phyloP scores from a whole-genome alignment of 805 yeast genomes.

The Ogataea trehaloabstinens region DNA sequence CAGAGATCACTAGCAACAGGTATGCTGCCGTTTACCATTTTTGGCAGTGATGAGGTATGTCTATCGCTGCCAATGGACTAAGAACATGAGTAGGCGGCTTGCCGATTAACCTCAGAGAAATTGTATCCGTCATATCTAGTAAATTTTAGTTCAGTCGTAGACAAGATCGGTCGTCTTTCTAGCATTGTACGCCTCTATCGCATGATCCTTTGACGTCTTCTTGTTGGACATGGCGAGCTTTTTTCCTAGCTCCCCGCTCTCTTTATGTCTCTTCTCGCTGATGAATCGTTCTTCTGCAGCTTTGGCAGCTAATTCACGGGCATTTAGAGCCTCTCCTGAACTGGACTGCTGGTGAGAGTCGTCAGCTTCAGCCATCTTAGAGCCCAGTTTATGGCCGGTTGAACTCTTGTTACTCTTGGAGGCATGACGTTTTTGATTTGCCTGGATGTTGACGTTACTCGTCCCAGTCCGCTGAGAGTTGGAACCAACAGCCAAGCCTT shows the following conservation, averaged over 20 bases:
- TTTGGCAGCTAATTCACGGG: constrained; percentile 28
- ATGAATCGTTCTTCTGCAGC: constrained; percentile 27
- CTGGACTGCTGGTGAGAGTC: neutral
- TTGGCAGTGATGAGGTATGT: too few species aligned
- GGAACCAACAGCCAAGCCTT: too few species aligned
- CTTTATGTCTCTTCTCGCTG: constrained; percentile 15
- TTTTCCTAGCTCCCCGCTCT: constrained; percentile 26
- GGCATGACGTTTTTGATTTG: too few species aligned
- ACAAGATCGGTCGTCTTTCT: constrained; percentile 14
- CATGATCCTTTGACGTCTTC: constrained; percentile 24
- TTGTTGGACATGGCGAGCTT: constrained; percentile 23
- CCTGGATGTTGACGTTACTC: too few species aligned
- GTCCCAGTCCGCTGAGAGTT: too few species aligned
- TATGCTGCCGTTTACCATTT: too few species aligned
- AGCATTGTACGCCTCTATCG: constrained; percentile 21
- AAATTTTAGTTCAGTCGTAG: constrained; percentile 15
- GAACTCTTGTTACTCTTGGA: too few species aligned
- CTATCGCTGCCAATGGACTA: too few species aligned
- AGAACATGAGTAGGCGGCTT: too few species aligned
- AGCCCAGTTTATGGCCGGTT: constrained; percentile 19
- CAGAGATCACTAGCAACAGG: too few species aligned
- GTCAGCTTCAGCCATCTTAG: constrained; percentile 3
- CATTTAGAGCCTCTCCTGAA: constrained; percentile 9
- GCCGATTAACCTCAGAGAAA: too few species aligned
- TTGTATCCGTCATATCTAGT: neutral